These are phyloP conservation scores for Aspergillus phoenicis DNA, from an alignment of 2,329 filamentous ascomycete species.

Conservation along the genomic window DNA sequence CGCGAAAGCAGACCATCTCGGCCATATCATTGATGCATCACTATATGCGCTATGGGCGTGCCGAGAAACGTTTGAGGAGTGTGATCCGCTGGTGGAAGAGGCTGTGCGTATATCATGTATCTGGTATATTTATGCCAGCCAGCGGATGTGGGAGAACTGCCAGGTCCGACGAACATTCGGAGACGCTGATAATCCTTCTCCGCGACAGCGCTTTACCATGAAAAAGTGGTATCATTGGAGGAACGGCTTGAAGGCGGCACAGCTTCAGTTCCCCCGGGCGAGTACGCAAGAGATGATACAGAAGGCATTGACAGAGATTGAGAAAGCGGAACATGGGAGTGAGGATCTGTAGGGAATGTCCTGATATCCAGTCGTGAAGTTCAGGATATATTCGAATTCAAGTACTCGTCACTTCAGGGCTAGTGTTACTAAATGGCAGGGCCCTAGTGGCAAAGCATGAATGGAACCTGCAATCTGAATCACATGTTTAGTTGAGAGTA, in stretches of 20 bases:
- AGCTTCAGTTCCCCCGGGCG: background rate
- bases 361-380: too few relatives aligned
- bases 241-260: background rate
- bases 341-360: too few relatives aligned
- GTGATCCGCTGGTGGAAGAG: background rate
- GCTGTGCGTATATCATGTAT: background rate
- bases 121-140: background rate
- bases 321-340: background rate
- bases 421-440: too few relatives aligned
- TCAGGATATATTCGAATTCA: too few relatives aligned
- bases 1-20: background rate
- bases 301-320: background rate
- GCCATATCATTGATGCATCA: background rate
- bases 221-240: background rate
- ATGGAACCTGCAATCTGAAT: too few relatives aligned
- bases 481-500: too few relatives aligned
- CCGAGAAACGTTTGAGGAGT: background rate
- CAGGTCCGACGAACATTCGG: background rate
- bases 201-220: background rate
- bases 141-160: background rate
- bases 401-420: too few relatives aligned
- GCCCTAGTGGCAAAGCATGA: too few relatives aligned
- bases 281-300: background rate
- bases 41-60: background rate
- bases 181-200: background rate